phyloP scores from a whole-genome alignment of 139 green algal genomes.

The Eudorina sp. region DNA sequence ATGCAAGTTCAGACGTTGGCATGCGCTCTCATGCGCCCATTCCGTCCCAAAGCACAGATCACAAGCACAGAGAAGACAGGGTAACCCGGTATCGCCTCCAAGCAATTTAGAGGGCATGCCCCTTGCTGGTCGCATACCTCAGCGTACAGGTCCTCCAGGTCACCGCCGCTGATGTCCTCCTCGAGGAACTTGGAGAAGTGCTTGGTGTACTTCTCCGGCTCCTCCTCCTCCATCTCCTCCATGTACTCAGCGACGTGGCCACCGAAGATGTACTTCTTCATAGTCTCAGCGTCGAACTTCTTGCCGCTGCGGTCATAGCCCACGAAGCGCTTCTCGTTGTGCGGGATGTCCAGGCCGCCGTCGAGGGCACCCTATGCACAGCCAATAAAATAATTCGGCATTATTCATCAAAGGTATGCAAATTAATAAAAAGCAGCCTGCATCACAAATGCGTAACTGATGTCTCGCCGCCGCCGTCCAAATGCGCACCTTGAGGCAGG shows the following conservation, averaged over 20 bases:
- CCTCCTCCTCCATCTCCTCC: conserved; percentile 96
- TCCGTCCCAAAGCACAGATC: no score
- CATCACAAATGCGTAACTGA: not conserved
- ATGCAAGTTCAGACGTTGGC: no score
- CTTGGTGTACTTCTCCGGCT: conserved; percentile 95
- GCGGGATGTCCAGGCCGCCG: conserved; percentile 97
- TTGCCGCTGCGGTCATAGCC: conserved; percentile 93
- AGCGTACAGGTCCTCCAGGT: conserved; percentile 94
- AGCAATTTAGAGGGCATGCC: no score
- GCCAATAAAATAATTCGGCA: not conserved
- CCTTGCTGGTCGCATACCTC: no score
- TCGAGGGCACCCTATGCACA: conserved; percentile 96
- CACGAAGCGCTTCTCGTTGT: conserved; percentile 99
- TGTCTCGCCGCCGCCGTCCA: not conserved
- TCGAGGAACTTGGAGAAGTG: conserved; percentile 94
- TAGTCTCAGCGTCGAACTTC: conserved; percentile 91
- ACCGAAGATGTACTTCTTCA: conserved; percentile 95
- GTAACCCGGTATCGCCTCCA: no score
- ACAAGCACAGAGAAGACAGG: no score
- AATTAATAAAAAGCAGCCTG: not conserved
- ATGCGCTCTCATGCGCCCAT: no score
- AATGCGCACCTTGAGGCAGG: conserved; percentile 86
- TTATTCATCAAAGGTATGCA: no score
- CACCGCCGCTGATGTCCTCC: conserved; percentile 86
- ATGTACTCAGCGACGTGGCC: conserved; percentile 99